Evolutionary conservation across 768 basidiomycete genomes (phyloP), one percentile per base, ranked within the genome.

Genomic region (Porpolomopsis calyptriformis): DNA sequence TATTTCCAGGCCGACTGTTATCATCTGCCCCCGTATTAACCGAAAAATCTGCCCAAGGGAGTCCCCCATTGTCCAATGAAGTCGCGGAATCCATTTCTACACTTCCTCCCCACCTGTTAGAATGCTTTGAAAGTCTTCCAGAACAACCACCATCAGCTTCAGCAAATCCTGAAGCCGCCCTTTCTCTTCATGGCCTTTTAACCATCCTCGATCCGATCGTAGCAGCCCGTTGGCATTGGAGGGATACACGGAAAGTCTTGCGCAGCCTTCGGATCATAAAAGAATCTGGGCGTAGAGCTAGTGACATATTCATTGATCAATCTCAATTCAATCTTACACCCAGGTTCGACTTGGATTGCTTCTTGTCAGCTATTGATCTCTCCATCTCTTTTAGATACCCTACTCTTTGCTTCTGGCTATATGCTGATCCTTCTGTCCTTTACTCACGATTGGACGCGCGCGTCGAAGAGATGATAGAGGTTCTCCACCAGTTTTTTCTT

Each of bases 201-300:
- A 62, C 64, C 7, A 57, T 65, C 3, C 69, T 98, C 4, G 96
- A 98, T 55, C 80, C 79, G 0, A 53, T 58, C 0, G 77, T 90
- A 37, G 88, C 85, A 0, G 71, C 71, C 24, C 70, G 92, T 50
- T 98, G 94, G 94, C 96, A 99, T 59, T 98, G 94, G 94, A 74
- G 72, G 52, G 96, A 99, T 55, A 82, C 89, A 0, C 72, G 94
- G 25, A 99, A 97, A 62, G 86, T 97, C 4, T 62, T 87, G 9
- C 73, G 92, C 29, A 87, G 76, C 52, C 61, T 99, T 6, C 70
- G 74, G 35, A 78, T 96, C 23, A 78, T 91, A 47, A 82, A 78
- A 64, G 80, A 88, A 46, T 75, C 73, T 0, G 76, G 81, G 4
- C 69, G 68, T 39, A 69, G 64, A 38, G 70, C 83, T 1, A 89